A percentile compares a stretch with the other conserved stretches of the same genome.
These are phyloP conservation scores for Kodamaea nitidulidarum DNA, from an alignment of 805 yeast genomes.

Conservation along the genomic window DNA sequence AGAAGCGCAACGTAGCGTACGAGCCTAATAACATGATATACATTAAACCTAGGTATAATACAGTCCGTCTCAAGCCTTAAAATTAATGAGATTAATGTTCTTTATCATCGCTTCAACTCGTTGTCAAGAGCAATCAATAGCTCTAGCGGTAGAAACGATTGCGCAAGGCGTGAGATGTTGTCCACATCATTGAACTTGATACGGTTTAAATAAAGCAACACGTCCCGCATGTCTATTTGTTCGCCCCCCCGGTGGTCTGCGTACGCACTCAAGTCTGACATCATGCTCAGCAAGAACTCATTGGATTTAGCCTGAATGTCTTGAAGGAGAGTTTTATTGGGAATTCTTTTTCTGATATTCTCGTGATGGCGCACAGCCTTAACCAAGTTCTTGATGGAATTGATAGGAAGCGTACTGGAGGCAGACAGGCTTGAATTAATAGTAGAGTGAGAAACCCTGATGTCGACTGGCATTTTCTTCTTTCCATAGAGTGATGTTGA, in stretches of 20 bases:
- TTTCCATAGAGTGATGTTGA: background rate
- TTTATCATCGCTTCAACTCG: constrained; percentile 7
- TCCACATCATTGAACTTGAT: constrained; percentile 23
- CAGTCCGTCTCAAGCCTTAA: too few species aligned
- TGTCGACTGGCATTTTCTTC: background rate
- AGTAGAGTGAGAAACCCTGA: constrained; percentile 2
- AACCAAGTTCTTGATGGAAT: constrained; percentile 17
- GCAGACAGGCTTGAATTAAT: background rate
- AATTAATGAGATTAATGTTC: too few species aligned
- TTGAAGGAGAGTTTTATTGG: constrained; percentile 10
- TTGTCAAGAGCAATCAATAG: constrained; percentile 29
- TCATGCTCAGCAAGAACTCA: constrained; percentile 26
- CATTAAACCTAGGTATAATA: too few species aligned
- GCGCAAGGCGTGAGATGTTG: constrained; percentile 30
- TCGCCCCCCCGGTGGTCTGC: constrained; percentile 29
- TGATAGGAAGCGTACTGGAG: constrained; percentile 10
- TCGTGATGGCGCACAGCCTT: constrained; percentile 9
- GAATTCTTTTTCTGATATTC: constrained; percentile 1
- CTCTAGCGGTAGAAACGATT: constrained; percentile 34
- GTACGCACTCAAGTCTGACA: constrained; percentile 33
- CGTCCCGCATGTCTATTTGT: constrained; percentile 31
- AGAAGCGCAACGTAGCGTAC: too few species aligned
- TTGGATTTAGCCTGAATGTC: constrained; percentile 28
- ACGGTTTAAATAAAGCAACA: constrained; percentile 31
- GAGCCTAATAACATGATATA: too few species aligned